Conservation (phyloP, 331 rosid species). For the Telfairia occidentalis region DNA sequence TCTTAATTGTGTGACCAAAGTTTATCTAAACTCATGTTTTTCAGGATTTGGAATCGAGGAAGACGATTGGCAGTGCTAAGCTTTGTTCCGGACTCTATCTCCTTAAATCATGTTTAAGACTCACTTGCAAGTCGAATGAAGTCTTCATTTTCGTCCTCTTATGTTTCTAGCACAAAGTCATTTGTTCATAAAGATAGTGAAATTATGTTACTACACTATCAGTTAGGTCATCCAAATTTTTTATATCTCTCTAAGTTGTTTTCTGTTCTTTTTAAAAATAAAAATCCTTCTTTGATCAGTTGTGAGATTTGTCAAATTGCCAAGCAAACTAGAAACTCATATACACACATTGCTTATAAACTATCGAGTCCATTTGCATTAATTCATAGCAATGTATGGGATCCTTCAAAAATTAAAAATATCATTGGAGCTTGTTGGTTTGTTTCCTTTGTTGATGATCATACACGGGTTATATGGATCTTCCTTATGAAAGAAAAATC, state of each 20-base stretch:
- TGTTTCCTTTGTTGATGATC: neutral
- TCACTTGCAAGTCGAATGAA: neutral
- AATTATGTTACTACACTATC: neutral
- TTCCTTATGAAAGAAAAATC: neutral
- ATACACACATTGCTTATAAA: neutral
- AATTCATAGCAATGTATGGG: neutral
- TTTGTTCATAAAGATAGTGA: neutral
- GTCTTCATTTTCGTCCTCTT: neutral
- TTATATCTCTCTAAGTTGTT: neutral
- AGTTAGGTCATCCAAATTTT: neutral
- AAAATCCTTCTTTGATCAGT: neutral
- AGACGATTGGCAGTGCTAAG: neutral
- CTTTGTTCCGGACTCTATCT: too few species aligned
- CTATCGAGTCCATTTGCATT: neutral
- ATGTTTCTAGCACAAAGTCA: neutral
- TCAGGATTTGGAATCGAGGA: neutral
- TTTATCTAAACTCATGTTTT: neutral
- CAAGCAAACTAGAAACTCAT: neutral
- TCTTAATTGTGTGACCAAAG: neutral
- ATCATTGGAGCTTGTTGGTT: neutral
- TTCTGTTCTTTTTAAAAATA: neutral
- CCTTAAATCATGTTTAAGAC: neutral
- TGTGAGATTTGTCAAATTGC: neutral
- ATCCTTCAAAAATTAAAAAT: neutral
- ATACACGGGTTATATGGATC: neutral